Evolutionary conservation across 208 protist species (phyloP), one percentile per base, ranked within the genome.

Genomic region (Strigomonas culicis): DNA sequence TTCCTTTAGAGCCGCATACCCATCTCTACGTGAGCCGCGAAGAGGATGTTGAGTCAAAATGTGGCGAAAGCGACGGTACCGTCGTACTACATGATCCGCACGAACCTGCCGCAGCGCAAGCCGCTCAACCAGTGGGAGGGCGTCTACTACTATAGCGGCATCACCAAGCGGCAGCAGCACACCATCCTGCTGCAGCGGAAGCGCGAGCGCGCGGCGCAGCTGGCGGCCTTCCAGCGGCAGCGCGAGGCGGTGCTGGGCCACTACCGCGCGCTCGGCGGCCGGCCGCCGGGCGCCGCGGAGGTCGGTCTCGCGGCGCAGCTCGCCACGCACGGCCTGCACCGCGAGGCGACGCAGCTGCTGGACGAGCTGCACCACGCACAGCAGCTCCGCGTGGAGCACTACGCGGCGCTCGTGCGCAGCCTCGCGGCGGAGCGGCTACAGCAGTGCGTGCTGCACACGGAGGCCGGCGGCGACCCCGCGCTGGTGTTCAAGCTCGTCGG

Each of bases 61-160:
- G 85, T 92, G 11, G 82, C 88, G 32, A 90, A 89, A 68, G 75
- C 83, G 70, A 87, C 88, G 59, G 88, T 92, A 65, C 88, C 88
- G 75, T 95, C 88, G 49, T 92, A 92, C 75, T 91, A 92, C 69
- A 87, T 90, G 79, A 90, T 92, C 53, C 74, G 85, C 8, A 91
- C 85, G 24, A 95, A 95, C 63, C 82, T 95, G n/a, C 88, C 88
- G 0, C 77, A 88, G 22, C 82, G 85, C 51, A 92, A 91, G 65
- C 85, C 85, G 27, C 83, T 84, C 51, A 92, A 92, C 49, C 88
- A 95, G 62, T 95, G 88, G 86, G 82, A 92, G 63, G 84, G 84
- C 22, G 88, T 95, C 17, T 90, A 88, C 70, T 95, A 95, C 76
- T 92, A 70, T 59, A 91, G 85, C 51, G 88, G 88, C 17, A 88